Conservation (phyloP, 345 rosid genomes). For the Mercurialis annua region DNA sequence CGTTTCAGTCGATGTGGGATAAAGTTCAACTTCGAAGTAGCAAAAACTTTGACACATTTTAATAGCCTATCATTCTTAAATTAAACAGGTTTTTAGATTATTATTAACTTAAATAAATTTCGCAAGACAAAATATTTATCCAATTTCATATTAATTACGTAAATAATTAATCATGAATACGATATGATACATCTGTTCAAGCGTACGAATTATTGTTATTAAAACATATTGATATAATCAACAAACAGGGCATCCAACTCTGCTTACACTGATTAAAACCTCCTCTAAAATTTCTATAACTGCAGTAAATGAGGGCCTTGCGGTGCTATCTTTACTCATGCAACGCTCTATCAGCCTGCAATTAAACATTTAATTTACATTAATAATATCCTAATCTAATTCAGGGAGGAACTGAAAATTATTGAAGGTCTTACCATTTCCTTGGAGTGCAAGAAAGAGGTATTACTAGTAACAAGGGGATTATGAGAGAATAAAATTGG, state of each 20-base stretch:
- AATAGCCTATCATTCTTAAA: too few species aligned
- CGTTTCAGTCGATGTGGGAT: too few species aligned
- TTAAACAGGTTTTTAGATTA: too few species aligned
- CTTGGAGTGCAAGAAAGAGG: not conserved
- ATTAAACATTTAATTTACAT: not conserved
- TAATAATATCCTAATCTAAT: too few species aligned
- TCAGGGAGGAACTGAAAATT: not conserved
- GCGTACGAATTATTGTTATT: too few species aligned
- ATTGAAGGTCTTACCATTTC: not conserved
- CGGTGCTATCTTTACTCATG: conserved; percentile 25
- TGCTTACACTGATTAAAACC: conserved; percentile 19
- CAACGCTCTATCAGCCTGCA: conserved; percentile 39
- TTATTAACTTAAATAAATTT: too few species aligned
- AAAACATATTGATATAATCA: not conserved
- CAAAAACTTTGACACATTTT: too few species aligned
- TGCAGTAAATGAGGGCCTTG: conserved; percentile 28
- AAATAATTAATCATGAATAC: too few species aligned
- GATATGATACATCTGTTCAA: too few species aligned
- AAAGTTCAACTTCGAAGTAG: too few species aligned
- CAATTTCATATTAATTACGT: too few species aligned
- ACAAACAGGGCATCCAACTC: conserved; percentile 32
- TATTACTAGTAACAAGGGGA: not conserved
- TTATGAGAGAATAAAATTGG: not conserved
- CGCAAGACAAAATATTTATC: too few species aligned
- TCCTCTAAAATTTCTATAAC: conserved; percentile 44